Conservation (phyloP, 169 alveolate genomes). For the Plasmodium gonderi region DNA sequence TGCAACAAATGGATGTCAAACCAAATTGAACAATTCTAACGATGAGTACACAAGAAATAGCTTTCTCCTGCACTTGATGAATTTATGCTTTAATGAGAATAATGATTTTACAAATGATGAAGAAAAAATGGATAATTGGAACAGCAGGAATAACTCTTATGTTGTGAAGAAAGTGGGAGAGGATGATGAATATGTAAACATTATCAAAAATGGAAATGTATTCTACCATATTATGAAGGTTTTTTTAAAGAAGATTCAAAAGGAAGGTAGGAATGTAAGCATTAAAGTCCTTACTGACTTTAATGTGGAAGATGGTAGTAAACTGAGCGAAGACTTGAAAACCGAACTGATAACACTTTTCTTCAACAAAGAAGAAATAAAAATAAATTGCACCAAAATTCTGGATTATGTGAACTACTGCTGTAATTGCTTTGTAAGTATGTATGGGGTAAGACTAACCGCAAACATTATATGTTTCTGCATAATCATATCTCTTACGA, state of each 20-base stretch:
- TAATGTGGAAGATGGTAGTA: background rate
- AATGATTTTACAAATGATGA: too few species aligned
- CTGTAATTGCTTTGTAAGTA: conserved; percentile 6
- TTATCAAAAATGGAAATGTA: conserved; percentile 32
- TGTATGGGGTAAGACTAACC: conserved; percentile 14
- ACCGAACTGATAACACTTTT: conserved; percentile 25
- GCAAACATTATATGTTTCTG: conserved; percentile 20
- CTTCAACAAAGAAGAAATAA: conserved; percentile 6
- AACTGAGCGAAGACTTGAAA: background rate
- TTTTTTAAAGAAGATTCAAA: conserved; percentile 31
- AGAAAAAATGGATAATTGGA: too few species aligned
- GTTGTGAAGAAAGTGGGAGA: background rate
- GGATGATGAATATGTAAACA: background rate
- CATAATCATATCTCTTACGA: conserved; percentile 33
- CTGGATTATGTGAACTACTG: conserved; percentile 53
- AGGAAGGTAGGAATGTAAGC: background rate
- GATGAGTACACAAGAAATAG: background rate
- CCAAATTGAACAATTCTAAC: background rate
- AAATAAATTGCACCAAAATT: conserved; percentile 30
- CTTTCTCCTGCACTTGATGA: background rate
- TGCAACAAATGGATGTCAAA: too few species aligned
- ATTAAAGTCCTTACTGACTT: background rate
- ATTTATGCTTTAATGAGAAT: background rate
- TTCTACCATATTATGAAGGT: conserved; percentile 19
- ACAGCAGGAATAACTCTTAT: background rate